Base-by-base conservation (phyloP, 116 monocot species). In the Posidonia oceanica region DNA sequence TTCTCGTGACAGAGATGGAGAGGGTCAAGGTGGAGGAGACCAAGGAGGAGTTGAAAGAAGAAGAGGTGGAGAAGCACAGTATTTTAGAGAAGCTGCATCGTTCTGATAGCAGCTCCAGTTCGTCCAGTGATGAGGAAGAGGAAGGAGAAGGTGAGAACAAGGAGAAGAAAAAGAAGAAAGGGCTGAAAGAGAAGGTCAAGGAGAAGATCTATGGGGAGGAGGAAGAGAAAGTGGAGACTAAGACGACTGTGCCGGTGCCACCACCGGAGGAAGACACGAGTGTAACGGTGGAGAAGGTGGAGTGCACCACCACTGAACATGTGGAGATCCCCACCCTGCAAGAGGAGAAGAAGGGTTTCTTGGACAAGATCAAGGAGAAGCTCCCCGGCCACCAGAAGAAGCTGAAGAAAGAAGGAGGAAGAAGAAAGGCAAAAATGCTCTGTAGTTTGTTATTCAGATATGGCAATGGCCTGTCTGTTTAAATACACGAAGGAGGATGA, bases 121-220 rank as follows among this genome's bases (percentile, higher is more conserved):
- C 90, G 59, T 83, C 83, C 17, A 83, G 83, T 52, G 85, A 88
- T 10, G 91, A 91, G 69, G 90, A 90, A n/a, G 65, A n/a, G 13
- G 79, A 76, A 69, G 86, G 39, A 42, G 78, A 65, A 2, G 68
- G 41, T 36, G 73, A 63, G 61, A 41, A 60, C 10, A 38, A 64
- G 23, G 54, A 73, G 67, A 81, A 73, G 72, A 86, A 84, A 76
- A 87, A 85, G 80, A 86, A 83, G 83, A 83, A 87, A 72, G 71
- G 69, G 2, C 67, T 84, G 48, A 82, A 80, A 67, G 85, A 90
- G 69, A 85, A 85, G 90, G 69, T 85, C 62, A 77, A 85, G 75
- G 86, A 82, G 74, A 88, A 86, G 76, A 44, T 86, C 21, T 54
- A 52, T 18, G 75, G 72, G 3, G 79, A 85, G 36, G 72, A 85